A percentile compares a stretch with the other conserved stretches of the same genome.
Conservation (phyloP, 2,329 filamentous ascomycete genomes). For the Cordyceps pruinosa region DNA sequence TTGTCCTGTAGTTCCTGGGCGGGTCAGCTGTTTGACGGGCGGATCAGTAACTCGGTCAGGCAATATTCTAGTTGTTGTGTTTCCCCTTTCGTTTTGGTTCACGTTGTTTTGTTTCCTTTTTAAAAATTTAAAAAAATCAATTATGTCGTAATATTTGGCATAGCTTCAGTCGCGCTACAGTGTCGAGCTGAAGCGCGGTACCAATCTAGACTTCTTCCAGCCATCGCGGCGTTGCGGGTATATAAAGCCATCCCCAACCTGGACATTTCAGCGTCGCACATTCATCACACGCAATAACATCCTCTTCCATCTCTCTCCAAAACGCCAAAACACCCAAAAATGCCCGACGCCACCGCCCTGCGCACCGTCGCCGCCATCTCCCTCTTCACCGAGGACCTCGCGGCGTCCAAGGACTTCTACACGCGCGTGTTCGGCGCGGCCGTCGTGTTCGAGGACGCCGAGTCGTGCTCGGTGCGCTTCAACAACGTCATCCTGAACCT, state of each 20-base stretch:
- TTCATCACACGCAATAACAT: neutral
- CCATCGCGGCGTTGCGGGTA: neutral
- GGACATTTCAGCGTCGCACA: neutral
- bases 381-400: conserved; percentile 13
- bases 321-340: neutral
- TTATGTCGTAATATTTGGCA: neutral
- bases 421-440: conserved; percentile 13
- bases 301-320: too few relatives aligned
- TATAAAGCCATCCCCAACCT: neutral
- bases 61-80: too few relatives aligned
- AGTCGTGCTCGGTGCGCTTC: conserved; percentile 15
- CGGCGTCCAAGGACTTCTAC: conserved; percentile 2
- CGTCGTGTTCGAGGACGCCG: conserved; percentile 13
- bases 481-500: conserved; percentile 13
- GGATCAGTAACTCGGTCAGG: too few relatives aligned
- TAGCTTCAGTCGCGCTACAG: neutral
- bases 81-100: too few relatives aligned
- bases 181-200: neutral
- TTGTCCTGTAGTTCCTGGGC: too few relatives aligned
- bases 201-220: neutral
- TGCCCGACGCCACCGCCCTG: neutral
- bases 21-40: too few relatives aligned
- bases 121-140: too few relatives aligned
- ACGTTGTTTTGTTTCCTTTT: too few relatives aligned
- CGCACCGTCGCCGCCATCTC: conserved; percentile 14